Evolutionary conservation across 2,329 filamentous ascomycete genomes (phyloP).

Genomic region (Fusarium citri): DNA sequence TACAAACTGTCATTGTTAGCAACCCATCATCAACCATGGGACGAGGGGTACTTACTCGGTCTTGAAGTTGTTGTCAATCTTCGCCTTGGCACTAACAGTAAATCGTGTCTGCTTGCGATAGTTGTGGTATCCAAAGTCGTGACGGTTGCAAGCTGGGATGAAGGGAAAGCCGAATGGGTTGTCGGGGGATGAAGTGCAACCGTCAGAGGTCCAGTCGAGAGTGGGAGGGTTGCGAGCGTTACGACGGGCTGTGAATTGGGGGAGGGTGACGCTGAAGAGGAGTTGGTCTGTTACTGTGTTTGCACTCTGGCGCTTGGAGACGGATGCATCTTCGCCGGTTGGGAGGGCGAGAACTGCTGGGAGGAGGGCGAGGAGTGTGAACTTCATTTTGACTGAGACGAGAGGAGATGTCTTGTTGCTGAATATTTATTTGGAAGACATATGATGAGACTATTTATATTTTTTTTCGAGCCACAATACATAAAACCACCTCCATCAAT

Average conservation of each 20-base stretch:
- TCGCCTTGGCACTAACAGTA: slow-evolving; percentile 53
- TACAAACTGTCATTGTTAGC: slow-evolving; percentile 46
- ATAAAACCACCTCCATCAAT: too few species aligned
- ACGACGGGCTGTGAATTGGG: slow-evolving; percentile 56
- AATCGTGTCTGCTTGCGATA: slow-evolving; percentile 63
- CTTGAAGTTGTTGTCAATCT: slow-evolving; percentile 64
- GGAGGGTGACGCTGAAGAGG: slow-evolving; percentile 58
- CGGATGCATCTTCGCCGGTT: slow-evolving; percentile 4
- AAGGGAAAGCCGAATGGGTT: slow-evolving; percentile 60
- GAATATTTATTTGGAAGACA: too few species aligned
- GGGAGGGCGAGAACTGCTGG: slow-evolving; percentile 44
- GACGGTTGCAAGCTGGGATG: slow-evolving; percentile 60
- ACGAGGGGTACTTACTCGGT: slow-evolving; percentile 50
- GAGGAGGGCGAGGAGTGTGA: slow-evolving; percentile 42
- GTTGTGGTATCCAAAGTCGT: slow-evolving; percentile 69
- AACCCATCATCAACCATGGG: accelerated
- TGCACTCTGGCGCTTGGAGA: slow-evolving; percentile 39
- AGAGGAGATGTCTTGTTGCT: background rate
- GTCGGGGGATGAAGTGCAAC: slow-evolving; percentile 57
- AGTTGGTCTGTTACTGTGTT: slow-evolving; percentile 58
- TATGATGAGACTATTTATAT: slow-evolving; percentile 27
- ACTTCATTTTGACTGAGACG: slow-evolving; percentile 48
- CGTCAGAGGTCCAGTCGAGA: slow-evolving; percentile 57
- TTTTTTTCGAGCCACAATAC: background rate
- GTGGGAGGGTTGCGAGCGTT: slow-evolving; percentile 53